These are phyloP conservation scores for Lagenidium giganteum DNA, from an alignment of 352 stramenopile species.

Conservation along the genomic window DNA sequence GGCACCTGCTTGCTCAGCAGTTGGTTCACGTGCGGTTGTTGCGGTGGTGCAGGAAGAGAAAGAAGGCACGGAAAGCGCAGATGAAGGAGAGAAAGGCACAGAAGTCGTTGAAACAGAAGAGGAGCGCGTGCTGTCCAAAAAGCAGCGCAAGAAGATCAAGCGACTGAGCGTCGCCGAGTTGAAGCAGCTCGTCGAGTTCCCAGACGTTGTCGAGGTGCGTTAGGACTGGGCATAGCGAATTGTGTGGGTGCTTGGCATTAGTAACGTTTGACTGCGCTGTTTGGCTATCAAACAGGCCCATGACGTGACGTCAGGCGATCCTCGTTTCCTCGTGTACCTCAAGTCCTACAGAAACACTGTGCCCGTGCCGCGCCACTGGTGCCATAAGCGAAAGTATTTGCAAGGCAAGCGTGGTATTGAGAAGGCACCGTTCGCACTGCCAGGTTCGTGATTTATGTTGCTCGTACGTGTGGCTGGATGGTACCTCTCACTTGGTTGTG, in stretches of 20 bases:
- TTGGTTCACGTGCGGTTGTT: conserved; percentile 1
- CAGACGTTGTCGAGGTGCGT: conserved; percentile 97
- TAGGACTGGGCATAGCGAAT: conserved; percentile 25
- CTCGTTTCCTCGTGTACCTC: conserved; percentile 93
- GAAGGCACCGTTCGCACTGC: conserved; percentile 93
- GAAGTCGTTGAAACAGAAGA: conserved; percentile 19
- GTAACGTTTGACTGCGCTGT: background rate
- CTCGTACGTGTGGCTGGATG: no score
- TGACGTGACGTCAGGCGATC: conserved; percentile 95
- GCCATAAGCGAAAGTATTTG: conserved; percentile 98
- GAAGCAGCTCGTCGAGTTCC: conserved; percentile 92
- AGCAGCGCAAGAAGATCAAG: conserved; percentile 92
- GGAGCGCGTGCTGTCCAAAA: conserved; percentile 72
- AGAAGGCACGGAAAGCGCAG: conserved; percentile 2
- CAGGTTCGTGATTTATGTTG: no score
- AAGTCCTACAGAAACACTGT: conserved; percentile 97
- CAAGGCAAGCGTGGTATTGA: conserved; percentile 96
- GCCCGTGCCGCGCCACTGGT: conserved; percentile 96
- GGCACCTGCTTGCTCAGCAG: background rate
- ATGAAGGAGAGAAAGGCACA: conserved; percentile 4
- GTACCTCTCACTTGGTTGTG: no score
- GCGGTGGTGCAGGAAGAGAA: conserved; percentile 7
- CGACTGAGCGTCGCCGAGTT: conserved; percentile 94
- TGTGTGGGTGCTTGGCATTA: background rate
- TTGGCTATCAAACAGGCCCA: no score